Percentiles rank a stretch among this genome's conserved stretches.
Evolutionary conservation across 495 filamentous ascomycete species (phyloP).

Genomic region (Podospora fimiseda): DNA sequence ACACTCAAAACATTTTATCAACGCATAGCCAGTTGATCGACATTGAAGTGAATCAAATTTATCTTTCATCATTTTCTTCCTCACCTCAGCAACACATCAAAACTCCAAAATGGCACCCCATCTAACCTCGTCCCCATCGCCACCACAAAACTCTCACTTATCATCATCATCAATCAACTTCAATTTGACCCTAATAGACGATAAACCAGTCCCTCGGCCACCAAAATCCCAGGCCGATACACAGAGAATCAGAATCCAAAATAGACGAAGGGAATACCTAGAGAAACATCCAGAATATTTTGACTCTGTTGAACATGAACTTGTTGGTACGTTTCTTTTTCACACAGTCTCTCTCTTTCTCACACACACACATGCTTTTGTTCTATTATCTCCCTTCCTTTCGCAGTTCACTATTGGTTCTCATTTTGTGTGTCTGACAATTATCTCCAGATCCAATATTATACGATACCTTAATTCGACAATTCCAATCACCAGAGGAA

Average conservation of each 20-base stretch:
- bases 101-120: no score
- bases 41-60: no score
- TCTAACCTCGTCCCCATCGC: not conserved
- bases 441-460: conserved; percentile 59
- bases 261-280: conserved; percentile 40
- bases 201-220: conserved; percentile 33
- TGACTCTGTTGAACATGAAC: conserved; percentile 36
- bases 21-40: no score
- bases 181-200: no score
- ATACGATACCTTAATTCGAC: conserved; percentile 72
- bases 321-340: conserved; percentile 27
- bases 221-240: conserved; percentile 26
- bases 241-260: conserved; percentile 33
- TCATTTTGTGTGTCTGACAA: not conserved
- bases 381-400: not conserved
- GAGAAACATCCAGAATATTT: conserved; percentile 36
- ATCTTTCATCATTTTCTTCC: no score
- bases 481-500: conserved; percentile 68
- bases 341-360: not conserved
- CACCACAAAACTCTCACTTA: not conserved
- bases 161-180: no score
- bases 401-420: not conserved
- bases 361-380: not conserved
- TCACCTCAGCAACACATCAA: no score
- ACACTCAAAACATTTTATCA: no score